Conservation (phyloP, 2,329 filamentous ascomycete species). For the Tolypocladium inflatum region DNA sequence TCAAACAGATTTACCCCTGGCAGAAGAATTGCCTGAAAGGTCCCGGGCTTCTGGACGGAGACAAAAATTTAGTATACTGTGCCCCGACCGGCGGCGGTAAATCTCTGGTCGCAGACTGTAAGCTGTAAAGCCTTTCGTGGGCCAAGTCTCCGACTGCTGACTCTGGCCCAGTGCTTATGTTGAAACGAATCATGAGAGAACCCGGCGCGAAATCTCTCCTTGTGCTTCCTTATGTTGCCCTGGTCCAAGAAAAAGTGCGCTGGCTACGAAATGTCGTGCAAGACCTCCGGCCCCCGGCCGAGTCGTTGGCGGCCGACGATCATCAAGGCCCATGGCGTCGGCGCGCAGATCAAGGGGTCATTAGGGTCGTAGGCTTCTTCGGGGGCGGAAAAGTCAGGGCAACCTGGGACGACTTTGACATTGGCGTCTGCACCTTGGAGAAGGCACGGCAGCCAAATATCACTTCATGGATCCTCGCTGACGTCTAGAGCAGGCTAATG, state of each 20-base stretch:
- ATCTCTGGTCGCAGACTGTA: constrained; percentile 58
- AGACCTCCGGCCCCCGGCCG: constrained; percentile 21
- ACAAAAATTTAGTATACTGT: constrained; percentile 67
- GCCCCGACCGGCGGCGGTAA: constrained; percentile 73
- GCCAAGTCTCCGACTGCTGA: constrained; percentile 6
- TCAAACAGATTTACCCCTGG: constrained; percentile 69
- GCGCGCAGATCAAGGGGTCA: constrained; percentile 44
- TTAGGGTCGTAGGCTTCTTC: constrained; percentile 65
- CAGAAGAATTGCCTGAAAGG: constrained; percentile 65
- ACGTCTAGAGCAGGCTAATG: constrained; percentile 49
- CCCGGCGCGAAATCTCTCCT: constrained; percentile 59
- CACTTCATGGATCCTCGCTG: background rate
- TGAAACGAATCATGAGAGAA: constrained; percentile 58
- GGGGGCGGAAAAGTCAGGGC: constrained; percentile 59
- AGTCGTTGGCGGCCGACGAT: constrained; percentile 22
- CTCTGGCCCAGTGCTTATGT: constrained; percentile 49
- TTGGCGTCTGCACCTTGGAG: constrained; percentile 72
- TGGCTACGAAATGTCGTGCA: constrained; percentile 62
- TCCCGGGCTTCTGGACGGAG: constrained; percentile 54
- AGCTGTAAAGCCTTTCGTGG: constrained; percentile 8
- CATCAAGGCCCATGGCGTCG: constrained; percentile 38
- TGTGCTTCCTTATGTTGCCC: constrained; percentile 67
- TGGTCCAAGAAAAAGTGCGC: constrained; percentile 70
- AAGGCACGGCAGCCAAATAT: constrained; percentile 35
- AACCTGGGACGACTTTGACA: constrained; percentile 66